These are phyloP conservation scores for Trichosanthes truncata DNA, from an alignment of 306 rosid genomes.

Conservation along the genomic window DNA sequence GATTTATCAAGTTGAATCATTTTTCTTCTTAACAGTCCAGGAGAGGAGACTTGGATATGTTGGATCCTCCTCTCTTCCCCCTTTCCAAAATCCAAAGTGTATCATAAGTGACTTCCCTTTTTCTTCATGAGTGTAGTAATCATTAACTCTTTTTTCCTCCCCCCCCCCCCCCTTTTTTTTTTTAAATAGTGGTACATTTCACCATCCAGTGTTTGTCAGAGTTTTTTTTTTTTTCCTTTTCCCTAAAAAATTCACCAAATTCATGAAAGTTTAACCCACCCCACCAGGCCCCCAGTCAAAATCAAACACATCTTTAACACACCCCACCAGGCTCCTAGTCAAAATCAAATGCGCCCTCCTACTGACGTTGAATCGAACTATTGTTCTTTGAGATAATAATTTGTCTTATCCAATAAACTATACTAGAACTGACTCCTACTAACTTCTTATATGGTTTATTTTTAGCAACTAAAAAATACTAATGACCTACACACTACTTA, in stretches of 20 bases:
- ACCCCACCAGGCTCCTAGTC: too few relatives aligned
- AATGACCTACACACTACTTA: too few relatives aligned
- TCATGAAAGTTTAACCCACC: background rate
- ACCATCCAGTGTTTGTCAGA: background rate
- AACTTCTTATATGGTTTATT: too few relatives aligned
- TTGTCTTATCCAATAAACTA: too few relatives aligned
- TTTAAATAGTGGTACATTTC: background rate
- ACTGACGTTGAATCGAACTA: too few relatives aligned
- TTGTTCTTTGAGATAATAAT: too few relatives aligned
- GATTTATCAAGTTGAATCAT: background rate
- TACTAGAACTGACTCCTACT: too few relatives aligned
- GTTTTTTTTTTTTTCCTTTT: background rate
- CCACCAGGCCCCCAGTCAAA: background rate
- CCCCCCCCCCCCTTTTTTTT: background rate
- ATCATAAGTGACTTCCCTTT: background rate
- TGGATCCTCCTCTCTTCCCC: background rate
- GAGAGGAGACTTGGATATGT: background rate
- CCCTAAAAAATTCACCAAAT: background rate
- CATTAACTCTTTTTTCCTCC: background rate
- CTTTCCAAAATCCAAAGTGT: constrained; percentile 3
- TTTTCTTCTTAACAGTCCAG: background rate
- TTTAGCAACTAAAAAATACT: too few relatives aligned
- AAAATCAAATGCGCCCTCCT: too few relatives aligned
- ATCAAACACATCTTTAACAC: too few relatives aligned
- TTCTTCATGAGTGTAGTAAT: constrained; percentile 3